Evolutionary conservation across 768 basidiomycete genomes (phyloP).

Genomic region (Lanmaoa pseudosensibilis): DNA sequence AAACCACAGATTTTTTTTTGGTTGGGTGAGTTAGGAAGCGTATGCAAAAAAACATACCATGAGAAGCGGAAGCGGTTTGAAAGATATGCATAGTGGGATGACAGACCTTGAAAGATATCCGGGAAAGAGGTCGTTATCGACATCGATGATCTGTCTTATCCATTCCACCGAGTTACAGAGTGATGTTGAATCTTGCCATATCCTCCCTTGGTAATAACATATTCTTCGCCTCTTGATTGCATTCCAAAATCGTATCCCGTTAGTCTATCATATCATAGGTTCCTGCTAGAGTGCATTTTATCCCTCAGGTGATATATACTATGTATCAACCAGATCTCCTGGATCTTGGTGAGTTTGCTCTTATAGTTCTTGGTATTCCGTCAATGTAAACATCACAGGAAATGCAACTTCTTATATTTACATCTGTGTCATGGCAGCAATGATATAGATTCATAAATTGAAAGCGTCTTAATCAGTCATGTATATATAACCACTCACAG

Average conservation of each 20-base stretch:
- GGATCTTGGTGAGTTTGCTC: neutral
- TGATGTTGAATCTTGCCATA: neutral
- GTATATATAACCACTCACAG: neutral
- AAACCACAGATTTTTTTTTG: no score
- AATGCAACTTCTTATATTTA: neutral
- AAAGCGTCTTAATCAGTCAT: neutral
- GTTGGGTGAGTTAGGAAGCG: no score
- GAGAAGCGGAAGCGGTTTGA: no score
- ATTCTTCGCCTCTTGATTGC: no score
- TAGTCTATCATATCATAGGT: neutral
- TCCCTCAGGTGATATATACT: neutral
- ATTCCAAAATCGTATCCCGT: no score
- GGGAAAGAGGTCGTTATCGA: no score
- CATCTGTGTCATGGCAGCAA: neutral
- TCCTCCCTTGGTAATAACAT: no score
- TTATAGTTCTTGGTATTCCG: neutral
- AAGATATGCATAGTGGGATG: neutral
- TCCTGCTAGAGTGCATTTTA: neutral
- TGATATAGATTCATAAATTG: neutral
- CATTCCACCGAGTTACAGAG: neutral
- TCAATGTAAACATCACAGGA: neutral
- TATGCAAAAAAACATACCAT: no score
- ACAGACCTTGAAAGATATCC: no score
- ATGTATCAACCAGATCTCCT: neutral
- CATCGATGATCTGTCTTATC: no score